Conservation (phyloP, 208 protist genomes). For the Blechomonas ayalai region DNA sequence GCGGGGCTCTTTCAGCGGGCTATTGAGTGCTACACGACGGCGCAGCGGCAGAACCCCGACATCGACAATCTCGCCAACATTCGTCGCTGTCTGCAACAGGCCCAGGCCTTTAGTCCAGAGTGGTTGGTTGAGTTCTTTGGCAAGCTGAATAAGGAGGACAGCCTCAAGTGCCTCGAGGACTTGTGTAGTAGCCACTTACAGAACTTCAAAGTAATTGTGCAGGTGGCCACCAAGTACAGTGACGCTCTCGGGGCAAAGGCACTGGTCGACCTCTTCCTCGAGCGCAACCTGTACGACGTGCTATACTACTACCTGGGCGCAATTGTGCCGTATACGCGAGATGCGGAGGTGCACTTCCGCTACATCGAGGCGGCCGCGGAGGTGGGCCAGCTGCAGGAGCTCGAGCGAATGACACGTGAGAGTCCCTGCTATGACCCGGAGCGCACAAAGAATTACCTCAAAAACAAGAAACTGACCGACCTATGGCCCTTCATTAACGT, state of each 20-base stretch:
- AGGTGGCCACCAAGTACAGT: conserved; percentile 98
- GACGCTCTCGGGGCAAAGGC: conserved; percentile 91
- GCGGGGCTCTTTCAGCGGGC: conserved; percentile 96
- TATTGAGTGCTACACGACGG: conserved; percentile 97
- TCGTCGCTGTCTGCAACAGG: conserved; percentile 96
- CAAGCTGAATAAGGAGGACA: conserved; percentile 92
- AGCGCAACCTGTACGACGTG: conserved; percentile 94
- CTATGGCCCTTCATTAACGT: conserved; percentile 99
- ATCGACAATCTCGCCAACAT: conserved; percentile 94
- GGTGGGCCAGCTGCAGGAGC: conserved; percentile 96
- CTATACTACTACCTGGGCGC: conserved; percentile 97
- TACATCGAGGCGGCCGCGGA: conserved; percentile 99
- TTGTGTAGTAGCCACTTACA: conserved; percentile 93
- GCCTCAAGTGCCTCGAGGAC: conserved; percentile 95
- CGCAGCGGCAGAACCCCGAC: conserved; percentile 67
- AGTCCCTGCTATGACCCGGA: conserved; percentile 97
- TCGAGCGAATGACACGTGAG: conserved; percentile 99
- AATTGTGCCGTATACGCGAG: conserved; percentile 94
- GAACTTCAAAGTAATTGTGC: conserved; percentile 98
- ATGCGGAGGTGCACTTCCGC: conserved; percentile 98
- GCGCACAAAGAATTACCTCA: conserved; percentile 98
- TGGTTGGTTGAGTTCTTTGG: conserved; percentile 97
- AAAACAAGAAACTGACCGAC: conserved; percentile 97
- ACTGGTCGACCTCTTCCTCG: conserved; percentile 97
- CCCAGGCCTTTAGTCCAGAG: conserved; percentile 90